Evolutionary conservation across 257 asterid genomes (phyloP).

Genomic region (Rauvolfia tetraphylla): DNA sequence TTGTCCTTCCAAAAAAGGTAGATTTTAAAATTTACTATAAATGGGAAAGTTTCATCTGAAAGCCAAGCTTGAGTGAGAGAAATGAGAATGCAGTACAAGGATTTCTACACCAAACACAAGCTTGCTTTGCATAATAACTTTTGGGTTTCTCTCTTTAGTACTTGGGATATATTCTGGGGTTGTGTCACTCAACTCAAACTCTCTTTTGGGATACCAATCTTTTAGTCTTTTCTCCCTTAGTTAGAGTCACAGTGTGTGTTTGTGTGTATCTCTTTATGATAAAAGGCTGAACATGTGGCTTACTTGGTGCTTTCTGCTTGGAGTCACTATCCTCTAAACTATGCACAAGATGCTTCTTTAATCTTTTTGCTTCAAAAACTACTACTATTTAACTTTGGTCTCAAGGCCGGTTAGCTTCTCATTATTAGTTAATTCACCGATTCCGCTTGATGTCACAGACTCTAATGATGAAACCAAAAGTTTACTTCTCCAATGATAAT

Average conservation of each 20-base stretch:
- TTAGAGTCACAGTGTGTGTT: constrained; percentile 10
- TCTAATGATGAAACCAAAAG: not conserved
- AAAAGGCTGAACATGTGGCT: constrained; percentile 42
- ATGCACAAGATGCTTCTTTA: constrained; percentile 52
- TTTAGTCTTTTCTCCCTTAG: constrained; percentile 23
- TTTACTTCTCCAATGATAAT: too few relatives aligned
- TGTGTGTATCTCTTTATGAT: constrained; percentile 50
- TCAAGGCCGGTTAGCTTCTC: constrained; percentile 18
- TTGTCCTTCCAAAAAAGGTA: constrained; percentile 21
- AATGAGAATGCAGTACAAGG: too few relatives aligned
- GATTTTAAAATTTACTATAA: constrained; percentile 7
- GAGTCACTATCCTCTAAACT: constrained; percentile 31
- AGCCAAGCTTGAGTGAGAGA: too few relatives aligned
- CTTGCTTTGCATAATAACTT: too few relatives aligned
- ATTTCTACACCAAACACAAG: not conserved
- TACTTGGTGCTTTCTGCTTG: constrained; percentile 37
- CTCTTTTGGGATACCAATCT: constrained; percentile 28
- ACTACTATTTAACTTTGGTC: not conserved
- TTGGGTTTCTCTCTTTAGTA: not conserved
- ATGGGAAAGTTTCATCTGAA: too few relatives aligned
- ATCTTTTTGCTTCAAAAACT: constrained; percentile 25
- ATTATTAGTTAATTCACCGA: not conserved
- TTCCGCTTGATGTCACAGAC: constrained; percentile 18
- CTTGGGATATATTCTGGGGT: constrained; percentile 32
- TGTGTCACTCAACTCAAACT: constrained; percentile 17